phyloP scores from a whole-genome alignment of 768 basidiomycete species.

The Cystobasidium onofrii region DNA sequence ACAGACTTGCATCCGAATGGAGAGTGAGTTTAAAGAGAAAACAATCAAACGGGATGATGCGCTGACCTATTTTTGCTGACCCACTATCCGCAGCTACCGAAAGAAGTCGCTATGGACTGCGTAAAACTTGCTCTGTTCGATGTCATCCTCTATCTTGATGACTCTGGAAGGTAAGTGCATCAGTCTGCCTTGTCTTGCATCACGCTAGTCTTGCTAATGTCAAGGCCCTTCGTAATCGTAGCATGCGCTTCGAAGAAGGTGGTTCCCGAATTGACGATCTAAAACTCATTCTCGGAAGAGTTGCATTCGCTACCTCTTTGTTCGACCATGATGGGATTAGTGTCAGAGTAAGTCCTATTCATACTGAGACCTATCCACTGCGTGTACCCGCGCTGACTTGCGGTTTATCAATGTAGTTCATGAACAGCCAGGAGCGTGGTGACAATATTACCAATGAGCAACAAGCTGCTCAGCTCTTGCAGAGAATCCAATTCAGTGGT shows the following conservation, averaged over 20 bases:
- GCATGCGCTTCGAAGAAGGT: slow-evolving; percentile 43
- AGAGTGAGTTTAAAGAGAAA: slow-evolving; percentile 3
- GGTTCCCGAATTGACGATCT: slow-evolving; percentile 49
- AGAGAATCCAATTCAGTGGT: slow-evolving; percentile 46
- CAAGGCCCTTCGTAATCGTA: not conserved
- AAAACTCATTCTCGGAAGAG: slow-evolving; percentile 43
- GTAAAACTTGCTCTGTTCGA: slow-evolving; percentile 48
- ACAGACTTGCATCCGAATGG: slow-evolving; percentile 47
- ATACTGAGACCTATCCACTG: too few species aligned
- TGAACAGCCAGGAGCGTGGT: slow-evolving; percentile 47
- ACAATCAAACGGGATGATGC: too few species aligned
- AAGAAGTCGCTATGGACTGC: slow-evolving; percentile 48
- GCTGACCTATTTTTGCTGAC: not conserved
- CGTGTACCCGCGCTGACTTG: too few species aligned
- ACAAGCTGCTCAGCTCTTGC: slow-evolving; percentile 44
- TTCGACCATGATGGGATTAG: slow-evolving; percentile 49
- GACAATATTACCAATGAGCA: slow-evolving; percentile 46
- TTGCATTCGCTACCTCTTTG: slow-evolving; percentile 46
- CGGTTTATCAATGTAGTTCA: too few species aligned
- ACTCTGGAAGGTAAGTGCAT: slow-evolving; percentile 38
- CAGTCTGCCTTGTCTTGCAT: too few species aligned
- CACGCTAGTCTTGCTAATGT: not conserved
- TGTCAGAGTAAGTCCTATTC: slow-evolving; percentile 39
- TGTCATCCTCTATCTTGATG: slow-evolving; percentile 42
- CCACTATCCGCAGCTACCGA: slow-evolving; percentile 41